Evolutionary conservation across 2,329 filamentous ascomycete genomes (phyloP), one percentile per base, ranked within the genome.

Genomic region (Sporothrix curviconia): DNA sequence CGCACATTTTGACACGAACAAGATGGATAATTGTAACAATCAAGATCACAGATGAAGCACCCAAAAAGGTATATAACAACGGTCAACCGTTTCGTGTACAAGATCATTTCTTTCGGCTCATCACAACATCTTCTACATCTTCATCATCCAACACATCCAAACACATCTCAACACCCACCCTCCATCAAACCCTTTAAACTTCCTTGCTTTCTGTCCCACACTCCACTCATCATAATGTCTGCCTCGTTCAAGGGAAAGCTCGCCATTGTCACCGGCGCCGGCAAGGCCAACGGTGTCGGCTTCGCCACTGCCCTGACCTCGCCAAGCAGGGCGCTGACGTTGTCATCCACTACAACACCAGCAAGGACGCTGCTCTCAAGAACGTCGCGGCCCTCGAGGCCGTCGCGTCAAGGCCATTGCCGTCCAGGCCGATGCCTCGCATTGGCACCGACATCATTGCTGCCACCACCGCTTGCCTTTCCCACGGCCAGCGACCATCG

Each of bases 341-440:
- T 34, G 60, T 62, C 34, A 22, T 62, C 8, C 60, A 62, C 60
- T 62, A 62, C 59, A 62, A 62, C 55, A 59, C 32, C 55, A 59
- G 34, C 59, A 55, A 57, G 12, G 55, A 57, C 1, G 43, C 60
- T 1, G 60, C 60, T 14, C 50, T 59, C 14, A 44, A 59, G 46
- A 61, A 52, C 49, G 46, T 56, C 12, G 50, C n/a, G 2, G 36
- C 36, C 4, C 34, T 62, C 22, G 7, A 49, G 36, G 36, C 53
- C 4, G 46, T 59, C 7, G 60, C n/a, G 60, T 59, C 30, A 30
- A 54, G 25, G 56, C 52, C 51, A 46, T 57, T 17, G 55, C 60
- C 22, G 59, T 60, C 34, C 60, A 61, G 51, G 60, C 61, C 30
- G 61, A 63, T 34, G 61, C 61, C 24, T 55, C 52, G 1, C 61